A percentile compares a stretch with the other conserved stretches of the same genome.
These are phyloP conservation scores for Suillus subaureus DNA, from an alignment of 768 basidiomycete species.

Conservation along the genomic window DNA sequence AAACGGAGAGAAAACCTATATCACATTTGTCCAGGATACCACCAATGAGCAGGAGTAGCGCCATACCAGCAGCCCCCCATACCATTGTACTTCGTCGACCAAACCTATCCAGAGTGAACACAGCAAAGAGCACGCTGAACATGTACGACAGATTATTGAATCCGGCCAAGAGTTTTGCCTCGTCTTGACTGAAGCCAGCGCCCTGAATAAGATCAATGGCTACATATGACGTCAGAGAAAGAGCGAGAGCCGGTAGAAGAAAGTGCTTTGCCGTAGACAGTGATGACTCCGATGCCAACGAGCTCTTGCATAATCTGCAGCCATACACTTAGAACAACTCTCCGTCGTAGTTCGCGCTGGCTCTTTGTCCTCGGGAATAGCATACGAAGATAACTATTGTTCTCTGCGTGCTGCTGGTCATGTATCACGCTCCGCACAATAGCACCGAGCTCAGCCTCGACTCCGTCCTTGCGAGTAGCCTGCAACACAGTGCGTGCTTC, in stretches of 20 bases:
- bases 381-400: constrained; percentile 14
- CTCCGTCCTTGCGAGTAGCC: constrained; percentile 8
- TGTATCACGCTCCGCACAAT: constrained; percentile 11
- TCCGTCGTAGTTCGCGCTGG: constrained; percentile 12
- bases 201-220: constrained; percentile 13
- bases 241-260: not conserved
- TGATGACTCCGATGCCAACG: constrained; percentile 15
- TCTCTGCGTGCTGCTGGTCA: constrained; percentile 8
- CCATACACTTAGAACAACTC: constrained; percentile 15
- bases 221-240: not conserved
- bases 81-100: constrained; percentile 13
- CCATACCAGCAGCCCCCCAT: constrained; percentile 12
- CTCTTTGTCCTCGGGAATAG: constrained; percentile 13
- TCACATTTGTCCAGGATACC: constrained; percentile 14
- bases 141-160: constrained; percentile 13
- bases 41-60: constrained; percentile 1
- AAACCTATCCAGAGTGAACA: constrained; percentile 13
- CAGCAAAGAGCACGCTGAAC: constrained; percentile 14
- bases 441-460: constrained; percentile 8
- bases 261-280: constrained; percentile 8
- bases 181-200: constrained; percentile 10
- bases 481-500: constrained; percentile 23
- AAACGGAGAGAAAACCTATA: not conserved
- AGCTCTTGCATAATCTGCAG: constrained; percentile 16
- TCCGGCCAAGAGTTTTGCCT: constrained; percentile 12